Evolutionary conservation across 2,329 filamentous ascomycete genomes (phyloP).

Genomic region (Xylariales sp.): DNA sequence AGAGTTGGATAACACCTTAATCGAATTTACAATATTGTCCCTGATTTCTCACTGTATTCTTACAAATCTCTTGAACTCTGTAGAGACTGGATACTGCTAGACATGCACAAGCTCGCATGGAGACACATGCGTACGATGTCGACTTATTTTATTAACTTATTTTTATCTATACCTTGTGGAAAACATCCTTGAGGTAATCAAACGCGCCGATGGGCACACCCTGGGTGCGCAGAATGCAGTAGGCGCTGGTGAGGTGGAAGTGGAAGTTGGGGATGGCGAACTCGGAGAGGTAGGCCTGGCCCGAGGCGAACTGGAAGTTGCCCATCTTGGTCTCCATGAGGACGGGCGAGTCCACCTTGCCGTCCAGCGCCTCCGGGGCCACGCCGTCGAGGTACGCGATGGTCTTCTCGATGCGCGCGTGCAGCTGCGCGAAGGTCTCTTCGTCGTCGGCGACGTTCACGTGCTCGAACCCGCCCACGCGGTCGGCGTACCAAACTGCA

Average conservation of each 20-base stretch:
- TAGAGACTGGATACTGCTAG: too few species aligned
- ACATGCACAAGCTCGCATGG: too few species aligned
- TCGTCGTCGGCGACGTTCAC: slow-evolving; percentile 22
- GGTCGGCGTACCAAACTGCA: slow-evolving; percentile 12
- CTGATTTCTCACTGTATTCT: too few species aligned
- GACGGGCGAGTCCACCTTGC: slow-evolving; percentile 34
- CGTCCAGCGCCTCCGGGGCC: slow-evolving; percentile 35
- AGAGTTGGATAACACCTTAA: too few species aligned
- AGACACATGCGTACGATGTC: too few species aligned
- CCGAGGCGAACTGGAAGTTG: slow-evolving; percentile 10
- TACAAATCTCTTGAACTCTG: too few species aligned
- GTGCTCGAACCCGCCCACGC: slow-evolving; percentile 8
- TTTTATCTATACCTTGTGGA: slow-evolving; percentile 7
- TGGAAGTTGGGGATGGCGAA: slow-evolving; percentile 49
- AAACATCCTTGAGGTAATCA: slow-evolving; percentile 35
- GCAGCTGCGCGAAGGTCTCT: slow-evolving; percentile 43
- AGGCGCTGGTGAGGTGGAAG: slow-evolving; percentile 50
- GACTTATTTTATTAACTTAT: too few species aligned
- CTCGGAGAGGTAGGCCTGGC: slow-evolving; percentile 29
- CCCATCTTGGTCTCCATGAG: slow-evolving; percentile 24
- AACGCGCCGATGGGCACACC: slow-evolving; percentile 50
- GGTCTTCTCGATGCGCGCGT: slow-evolving; percentile 40
- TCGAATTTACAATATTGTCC: too few species aligned
- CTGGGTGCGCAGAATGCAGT: slow-evolving; percentile 45
- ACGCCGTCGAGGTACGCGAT: slow-evolving; percentile 40